These are phyloP conservation scores for Phytophthora agathidicida DNA, from an alignment of 352 stramenopile species.

Conservation along the genomic window DNA sequence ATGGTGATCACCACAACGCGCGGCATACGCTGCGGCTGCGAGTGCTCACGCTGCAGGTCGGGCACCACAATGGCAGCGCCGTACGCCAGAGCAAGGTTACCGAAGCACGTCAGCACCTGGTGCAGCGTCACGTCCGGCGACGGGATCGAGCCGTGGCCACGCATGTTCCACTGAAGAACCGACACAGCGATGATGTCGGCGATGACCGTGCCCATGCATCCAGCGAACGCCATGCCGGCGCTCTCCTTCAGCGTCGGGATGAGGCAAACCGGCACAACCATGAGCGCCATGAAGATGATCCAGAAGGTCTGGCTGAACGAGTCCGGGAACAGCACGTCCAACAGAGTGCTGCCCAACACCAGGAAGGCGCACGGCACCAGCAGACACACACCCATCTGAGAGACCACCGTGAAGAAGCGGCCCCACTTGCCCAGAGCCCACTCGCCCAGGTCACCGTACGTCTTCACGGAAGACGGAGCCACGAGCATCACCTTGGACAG, in stretches of 20 bases:
- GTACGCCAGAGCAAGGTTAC: no score
- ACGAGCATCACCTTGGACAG: constrained; percentile 48
- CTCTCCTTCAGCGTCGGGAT: no score
- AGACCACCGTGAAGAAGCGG: constrained; percentile 40
- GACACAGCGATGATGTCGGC: constrained; percentile 38
- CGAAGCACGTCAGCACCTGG: constrained; percentile 48
- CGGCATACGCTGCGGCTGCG: constrained; percentile 50
- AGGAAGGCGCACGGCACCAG: no score
- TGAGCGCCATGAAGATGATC: no score
- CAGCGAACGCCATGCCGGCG: no score
- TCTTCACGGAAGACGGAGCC: constrained; percentile 44
- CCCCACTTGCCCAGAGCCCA: constrained; percentile 35
- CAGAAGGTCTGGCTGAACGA: no score
- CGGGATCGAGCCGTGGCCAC: constrained; percentile 39
- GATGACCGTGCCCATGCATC: constrained; percentile 48
- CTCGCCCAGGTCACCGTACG: constrained; percentile 41
- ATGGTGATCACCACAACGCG: constrained; percentile 49
- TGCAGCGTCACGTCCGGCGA: constrained; percentile 39
- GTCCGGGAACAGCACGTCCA: no score
- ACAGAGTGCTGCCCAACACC: no score
- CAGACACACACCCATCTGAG: no score
- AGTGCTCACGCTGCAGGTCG: constrained; percentile 52
- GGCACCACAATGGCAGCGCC: constrained; percentile 53
- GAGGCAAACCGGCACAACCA: no score
- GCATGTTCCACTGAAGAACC: constrained; percentile 46